Evolutionary conservation across 305 asterid genomes (phyloP).

Genomic region (Galium porrigens): DNA sequence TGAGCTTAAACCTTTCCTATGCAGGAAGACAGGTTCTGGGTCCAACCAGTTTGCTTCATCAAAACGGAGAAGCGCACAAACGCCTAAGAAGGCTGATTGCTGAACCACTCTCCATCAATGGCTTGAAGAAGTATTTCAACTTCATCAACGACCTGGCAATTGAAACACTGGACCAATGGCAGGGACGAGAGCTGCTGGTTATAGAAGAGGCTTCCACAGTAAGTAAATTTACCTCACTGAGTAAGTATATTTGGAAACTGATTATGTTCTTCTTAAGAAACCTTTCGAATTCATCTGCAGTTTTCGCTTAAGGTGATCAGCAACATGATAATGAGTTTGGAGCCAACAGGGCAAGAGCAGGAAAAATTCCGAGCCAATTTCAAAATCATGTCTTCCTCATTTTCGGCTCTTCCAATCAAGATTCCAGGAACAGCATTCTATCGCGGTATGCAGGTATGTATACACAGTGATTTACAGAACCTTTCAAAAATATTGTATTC

Average conservation of each 20-base stretch:
- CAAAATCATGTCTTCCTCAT: conserved; percentile 61
- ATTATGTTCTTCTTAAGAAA: neutral
- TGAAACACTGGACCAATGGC: conserved; percentile 55
- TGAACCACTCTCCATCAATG: conserved; percentile 64
- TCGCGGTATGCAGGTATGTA: conserved; percentile 55
- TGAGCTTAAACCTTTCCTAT: conserved; percentile 61
- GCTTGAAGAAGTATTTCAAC: conserved; percentile 50
- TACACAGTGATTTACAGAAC: neutral
- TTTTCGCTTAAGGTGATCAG: conserved; percentile 76
- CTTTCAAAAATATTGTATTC: neutral
- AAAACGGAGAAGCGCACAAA: conserved; percentile 65
- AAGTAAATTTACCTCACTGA: conserved; percentile 11
- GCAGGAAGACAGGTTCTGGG: conserved; percentile 77
- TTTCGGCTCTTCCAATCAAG: conserved; percentile 58
- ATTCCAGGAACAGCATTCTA: conserved; percentile 74
- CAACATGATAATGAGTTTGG: conserved; percentile 82
- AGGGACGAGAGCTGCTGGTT: conserved; percentile 32
- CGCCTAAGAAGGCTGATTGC: conserved; percentile 51
- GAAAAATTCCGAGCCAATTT: conserved; percentile 62
- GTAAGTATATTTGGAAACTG: neutral
- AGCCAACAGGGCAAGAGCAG: conserved; percentile 68
- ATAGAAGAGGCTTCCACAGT: conserved; percentile 74
- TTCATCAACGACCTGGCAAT: conserved; percentile 49
- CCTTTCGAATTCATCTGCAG: conserved; percentile 27
- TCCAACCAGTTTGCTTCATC: conserved; percentile 66